Conservation (phyloP, 2,329 filamentous ascomycete genomes). For the Penicillium sp. region DNA sequence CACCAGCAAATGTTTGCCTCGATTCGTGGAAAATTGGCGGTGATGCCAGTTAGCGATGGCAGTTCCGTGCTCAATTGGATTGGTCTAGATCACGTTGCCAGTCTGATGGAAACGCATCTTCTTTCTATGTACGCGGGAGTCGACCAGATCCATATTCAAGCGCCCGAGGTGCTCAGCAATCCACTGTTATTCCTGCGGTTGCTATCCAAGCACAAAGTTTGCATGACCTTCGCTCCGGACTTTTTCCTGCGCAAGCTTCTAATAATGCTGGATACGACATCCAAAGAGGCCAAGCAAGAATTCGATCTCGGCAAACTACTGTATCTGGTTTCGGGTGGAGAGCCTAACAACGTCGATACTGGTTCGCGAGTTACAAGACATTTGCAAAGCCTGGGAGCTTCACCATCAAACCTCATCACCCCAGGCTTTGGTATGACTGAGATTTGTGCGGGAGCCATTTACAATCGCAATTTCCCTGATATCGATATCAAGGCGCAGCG, state of each 20-base stretch:
- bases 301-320: slow-evolving; percentile 31
- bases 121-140: slow-evolving; percentile 40
- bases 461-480: slow-evolving; percentile 41
- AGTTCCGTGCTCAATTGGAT: slow-evolving; percentile 51
- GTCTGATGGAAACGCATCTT: slow-evolving; percentile 54
- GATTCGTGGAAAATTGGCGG: slow-evolving; percentile 35
- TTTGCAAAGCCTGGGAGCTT: background rate
- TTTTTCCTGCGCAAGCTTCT: slow-evolving; percentile 24
- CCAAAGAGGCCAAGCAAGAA: slow-evolving; percentile 45
- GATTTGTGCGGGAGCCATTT: slow-evolving; percentile 53
- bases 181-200: slow-evolving; percentile 46
- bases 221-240: slow-evolving; percentile 30
- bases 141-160: background rate
- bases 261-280: slow-evolving; percentile 37
- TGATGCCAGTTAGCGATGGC: slow-evolving; percentile 24
- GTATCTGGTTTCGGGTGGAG: background rate
- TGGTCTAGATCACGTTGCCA: slow-evolving; percentile 55
- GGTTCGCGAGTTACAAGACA: slow-evolving; percentile 18
- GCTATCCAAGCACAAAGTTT: slow-evolving; percentile 38
- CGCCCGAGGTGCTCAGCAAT: slow-evolving; percentile 14
- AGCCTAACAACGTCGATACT: slow-evolving; percentile 38
- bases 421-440: slow-evolving; percentile 44
- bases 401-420: slow-evolving; percentile 8
- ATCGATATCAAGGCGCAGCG: slow-evolving; percentile 35
- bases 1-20: slow-evolving; percentile 28